These are phyloP conservation scores for Trichosporon sp. DNA, from an alignment of 1,284 basidiomycete genomes.

Conservation along the genomic window DNA sequence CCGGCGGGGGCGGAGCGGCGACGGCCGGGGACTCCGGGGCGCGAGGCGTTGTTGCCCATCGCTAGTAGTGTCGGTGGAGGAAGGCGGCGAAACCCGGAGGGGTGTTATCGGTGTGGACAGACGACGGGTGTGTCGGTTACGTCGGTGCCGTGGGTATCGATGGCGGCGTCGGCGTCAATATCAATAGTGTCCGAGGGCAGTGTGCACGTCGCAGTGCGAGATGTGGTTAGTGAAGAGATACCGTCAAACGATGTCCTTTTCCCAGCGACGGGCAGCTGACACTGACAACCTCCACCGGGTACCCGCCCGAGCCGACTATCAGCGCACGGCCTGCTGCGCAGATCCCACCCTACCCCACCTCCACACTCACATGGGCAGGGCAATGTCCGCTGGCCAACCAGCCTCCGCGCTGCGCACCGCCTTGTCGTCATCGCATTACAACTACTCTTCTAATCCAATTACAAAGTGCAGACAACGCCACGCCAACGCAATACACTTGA, in stretches of 20 bases:
- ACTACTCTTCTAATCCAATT: not conserved
- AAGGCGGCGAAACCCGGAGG: not conserved
- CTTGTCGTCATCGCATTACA: not conserved
- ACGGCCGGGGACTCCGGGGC: not conserved
- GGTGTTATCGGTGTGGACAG: not conserved
- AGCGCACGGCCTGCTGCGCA: not conserved
- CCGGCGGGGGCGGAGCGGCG: not conserved
- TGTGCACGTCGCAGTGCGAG: not conserved
- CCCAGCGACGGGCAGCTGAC: not conserved
- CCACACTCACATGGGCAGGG: not conserved
- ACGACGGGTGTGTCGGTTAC: no score
- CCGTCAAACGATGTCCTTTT: not conserved
- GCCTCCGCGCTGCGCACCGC: not conserved
- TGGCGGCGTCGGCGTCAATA: not conserved
- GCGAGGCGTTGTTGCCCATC: not conserved
- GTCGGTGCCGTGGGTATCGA: no score
- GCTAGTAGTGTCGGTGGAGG: not conserved
- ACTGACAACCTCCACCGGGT: not conserved
- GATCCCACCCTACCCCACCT: not conserved
- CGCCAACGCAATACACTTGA: not conserved
- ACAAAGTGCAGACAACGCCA: not conserved
- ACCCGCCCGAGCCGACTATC: not conserved
- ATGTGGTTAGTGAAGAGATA: not conserved
- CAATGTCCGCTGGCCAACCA: not conserved
- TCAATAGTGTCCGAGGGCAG: not conserved